Evolutionary conservation across 805 yeast species (phyloP).

Genomic region (Zygosaccharomyces rouxii): DNA sequence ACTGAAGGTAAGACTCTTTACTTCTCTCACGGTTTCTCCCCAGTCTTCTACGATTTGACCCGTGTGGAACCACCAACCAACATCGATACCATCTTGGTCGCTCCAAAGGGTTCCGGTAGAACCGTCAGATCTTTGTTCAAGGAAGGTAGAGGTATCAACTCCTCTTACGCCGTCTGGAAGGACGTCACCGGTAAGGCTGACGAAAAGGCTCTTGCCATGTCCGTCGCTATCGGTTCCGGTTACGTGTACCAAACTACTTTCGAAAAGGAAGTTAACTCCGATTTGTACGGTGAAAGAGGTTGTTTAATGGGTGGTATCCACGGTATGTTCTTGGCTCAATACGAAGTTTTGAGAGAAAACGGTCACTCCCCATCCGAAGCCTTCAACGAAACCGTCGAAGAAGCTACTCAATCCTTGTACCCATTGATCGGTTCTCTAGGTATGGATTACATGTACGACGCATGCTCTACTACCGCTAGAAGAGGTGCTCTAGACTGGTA

Average conservation of each 20-base stretch:
- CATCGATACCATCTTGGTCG: conserved; percentile 95
- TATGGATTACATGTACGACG: conserved; percentile 99
- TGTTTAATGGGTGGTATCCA: conserved; percentile 99
- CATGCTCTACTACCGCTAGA: conserved; percentile 99
- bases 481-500: conserved; percentile 99
- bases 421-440: conserved; percentile 99
- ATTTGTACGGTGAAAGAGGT: conserved; percentile 99
- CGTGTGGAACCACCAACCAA: conserved; percentile 92
- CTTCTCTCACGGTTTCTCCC: conserved; percentile 99
- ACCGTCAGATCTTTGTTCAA: conserved; percentile 98
- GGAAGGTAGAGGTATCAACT: conserved; percentile 99
- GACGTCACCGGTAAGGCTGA: conserved; percentile 98
- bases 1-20: conserved; percentile 97
- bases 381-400: conserved; percentile 99
- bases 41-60: conserved; percentile 97
- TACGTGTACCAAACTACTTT: conserved; percentile 99
- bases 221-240: conserved; percentile 99
- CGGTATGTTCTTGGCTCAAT: conserved; percentile 99
- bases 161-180: conserved; percentile 99
- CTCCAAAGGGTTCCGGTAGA: conserved; percentile 99
- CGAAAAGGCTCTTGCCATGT: conserved; percentile 97
- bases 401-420: conserved; percentile 98
- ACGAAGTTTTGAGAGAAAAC: conserved; percentile 98
- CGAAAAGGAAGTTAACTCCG: conserved; percentile 98
- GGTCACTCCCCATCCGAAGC: conserved; percentile 99